Evolutionary conservation across 108 stramenopile genomes (phyloP).

Genomic region (Nitzschia sp.): DNA sequence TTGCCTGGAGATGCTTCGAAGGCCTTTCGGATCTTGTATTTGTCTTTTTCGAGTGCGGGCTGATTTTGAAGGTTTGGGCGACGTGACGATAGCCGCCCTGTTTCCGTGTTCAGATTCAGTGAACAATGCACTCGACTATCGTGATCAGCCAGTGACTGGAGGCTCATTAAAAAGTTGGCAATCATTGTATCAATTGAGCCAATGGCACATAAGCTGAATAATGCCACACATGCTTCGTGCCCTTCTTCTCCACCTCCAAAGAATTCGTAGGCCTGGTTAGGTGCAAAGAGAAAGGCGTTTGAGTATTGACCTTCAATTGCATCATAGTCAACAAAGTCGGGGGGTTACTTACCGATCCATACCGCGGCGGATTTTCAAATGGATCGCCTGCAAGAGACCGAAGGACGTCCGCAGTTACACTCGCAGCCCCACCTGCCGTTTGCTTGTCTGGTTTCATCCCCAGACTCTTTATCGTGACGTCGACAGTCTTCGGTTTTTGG

Average conservation of each 20-base stretch:
- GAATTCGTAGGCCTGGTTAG: conserved; percentile 66
- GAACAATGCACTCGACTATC: conserved; percentile 94
- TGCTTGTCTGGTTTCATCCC: conserved; percentile 84
- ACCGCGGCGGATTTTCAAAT: conserved; percentile 82
- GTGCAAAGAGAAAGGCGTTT: not conserved
- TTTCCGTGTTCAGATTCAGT: conserved; percentile 98
- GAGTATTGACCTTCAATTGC: not conserved
- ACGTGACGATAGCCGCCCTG: conserved; percentile 94
- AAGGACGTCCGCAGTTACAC: conserved; percentile 89
- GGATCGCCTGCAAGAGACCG: conserved; percentile 87
- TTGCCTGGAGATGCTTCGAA: conserved; percentile 93
- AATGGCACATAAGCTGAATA: conserved; percentile 85
- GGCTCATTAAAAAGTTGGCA: conserved; percentile 80
- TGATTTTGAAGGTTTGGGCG: conserved; percentile 99
- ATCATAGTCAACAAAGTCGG: not conserved
- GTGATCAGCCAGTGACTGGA: conserved; percentile 89
- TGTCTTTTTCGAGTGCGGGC: conserved; percentile 98
- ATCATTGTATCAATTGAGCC: conserved; percentile 98
- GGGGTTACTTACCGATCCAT: conserved; percentile 62
- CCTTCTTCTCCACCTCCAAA: conserved; percentile 84
- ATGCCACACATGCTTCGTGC: conserved; percentile 91
- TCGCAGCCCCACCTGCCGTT: conserved; percentile 86
- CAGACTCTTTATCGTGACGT: conserved; percentile 80
- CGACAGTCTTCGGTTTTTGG: conserved; percentile 70
- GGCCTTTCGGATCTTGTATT: conserved; percentile 90